phyloP scores from a whole-genome alignment of 495 filamentous ascomycete genomes.

The Aspergillus sparsus region DNA sequence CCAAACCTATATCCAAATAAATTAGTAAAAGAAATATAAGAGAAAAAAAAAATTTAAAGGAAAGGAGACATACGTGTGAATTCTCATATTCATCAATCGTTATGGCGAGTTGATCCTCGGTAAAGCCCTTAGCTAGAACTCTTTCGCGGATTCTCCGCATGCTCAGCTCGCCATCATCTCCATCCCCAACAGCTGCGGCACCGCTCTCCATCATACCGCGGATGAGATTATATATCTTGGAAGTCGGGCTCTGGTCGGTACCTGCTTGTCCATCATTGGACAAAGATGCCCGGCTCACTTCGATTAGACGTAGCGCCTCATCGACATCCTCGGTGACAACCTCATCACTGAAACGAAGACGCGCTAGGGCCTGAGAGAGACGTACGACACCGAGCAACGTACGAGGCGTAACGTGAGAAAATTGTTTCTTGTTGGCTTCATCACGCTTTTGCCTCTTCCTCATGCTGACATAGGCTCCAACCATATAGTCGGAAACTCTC shows the following conservation, averaged over 20 bases:
- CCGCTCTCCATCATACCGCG: slow-evolving; percentile 80
- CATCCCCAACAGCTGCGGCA: slow-evolving; percentile 71
- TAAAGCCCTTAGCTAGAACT: slow-evolving; percentile 95
- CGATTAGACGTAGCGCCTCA: slow-evolving; percentile 85
- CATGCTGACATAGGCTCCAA: slow-evolving; percentile 92
- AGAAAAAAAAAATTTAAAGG: slow-evolving; percentile 10
- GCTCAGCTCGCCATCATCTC: slow-evolving; percentile 74
- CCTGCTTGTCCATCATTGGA: slow-evolving; percentile 62
- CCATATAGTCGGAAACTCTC: slow-evolving; percentile 88
- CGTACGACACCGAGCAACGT: slow-evolving; percentile 90
- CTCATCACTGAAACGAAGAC: slow-evolving; percentile 78
- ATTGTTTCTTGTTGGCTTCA: slow-evolving; percentile 83
- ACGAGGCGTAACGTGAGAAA: slow-evolving; percentile 89
- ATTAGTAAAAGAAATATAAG: slow-evolving; percentile 21
- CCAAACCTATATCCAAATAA: slow-evolving; percentile 68
- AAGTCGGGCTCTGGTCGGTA: slow-evolving; percentile 75
- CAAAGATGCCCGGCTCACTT: slow-evolving; percentile 87
- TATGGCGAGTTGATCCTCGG: slow-evolving; percentile 82
- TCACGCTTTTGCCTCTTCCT: slow-evolving; percentile 85
- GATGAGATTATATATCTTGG: slow-evolving; percentile 92
- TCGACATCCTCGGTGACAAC: slow-evolving; percentile 94
- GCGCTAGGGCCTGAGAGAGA: slow-evolving; percentile 92
- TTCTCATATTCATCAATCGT: slow-evolving; percentile 87
- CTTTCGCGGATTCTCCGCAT: slow-evolving; percentile 83
- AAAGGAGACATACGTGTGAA: slow-evolving; percentile 70